Conservation (phyloP, 2,329 filamentous ascomycete genomes). For the Alternaria postmessia region DNA sequence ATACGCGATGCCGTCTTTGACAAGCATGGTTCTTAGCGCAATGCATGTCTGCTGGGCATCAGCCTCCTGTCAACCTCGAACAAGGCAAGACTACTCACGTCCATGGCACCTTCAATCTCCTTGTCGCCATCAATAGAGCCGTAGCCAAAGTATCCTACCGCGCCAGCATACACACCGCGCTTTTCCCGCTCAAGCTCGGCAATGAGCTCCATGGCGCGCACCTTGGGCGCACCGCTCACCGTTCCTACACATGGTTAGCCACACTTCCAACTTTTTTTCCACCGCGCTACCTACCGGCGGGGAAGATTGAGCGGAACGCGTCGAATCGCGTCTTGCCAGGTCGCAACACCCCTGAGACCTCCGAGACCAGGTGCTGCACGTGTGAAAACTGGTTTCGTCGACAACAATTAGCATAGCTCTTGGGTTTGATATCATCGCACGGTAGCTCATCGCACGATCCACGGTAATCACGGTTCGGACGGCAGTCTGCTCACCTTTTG, state of each 20-base stretch:
- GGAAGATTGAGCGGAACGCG: constrained; percentile 95
- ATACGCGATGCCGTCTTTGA: constrained; percentile 91
- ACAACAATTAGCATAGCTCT: constrained; percentile 16
- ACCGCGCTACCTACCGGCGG: constrained; percentile 68
- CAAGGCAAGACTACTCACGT: constrained; percentile 55
- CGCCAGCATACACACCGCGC: constrained; percentile 92
- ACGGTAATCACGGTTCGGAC: constrained; percentile 13
- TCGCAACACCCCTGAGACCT: constrained; percentile 90
- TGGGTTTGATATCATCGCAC: neutral
- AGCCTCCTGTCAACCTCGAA: constrained; percentile 29
- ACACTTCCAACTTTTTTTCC: constrained; percentile 17
- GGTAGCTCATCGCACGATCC: constrained; percentile 8
- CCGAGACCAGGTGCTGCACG: constrained; percentile 95
- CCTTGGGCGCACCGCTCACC: constrained; percentile 93
- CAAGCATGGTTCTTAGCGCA: constrained; percentile 88
- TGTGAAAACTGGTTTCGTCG: constrained; percentile 75
- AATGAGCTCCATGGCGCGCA: constrained; percentile 96
- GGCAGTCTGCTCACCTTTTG: constrained; percentile 43
- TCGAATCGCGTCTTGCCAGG: constrained; percentile 89
- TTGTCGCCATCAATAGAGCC: constrained; percentile 70
- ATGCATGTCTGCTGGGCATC: constrained; percentile 62
- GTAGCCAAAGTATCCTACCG: constrained; percentile 96
- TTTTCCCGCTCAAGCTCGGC: constrained; percentile 94
- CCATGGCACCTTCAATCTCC: constrained; percentile 84
- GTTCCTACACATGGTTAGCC: constrained; percentile 59